A percentile compares a stretch with the other conserved stretches of the same genome.
phyloP scores from a whole-genome alignment of 768 basidiomycete species.

The Russula sp. region DNA sequence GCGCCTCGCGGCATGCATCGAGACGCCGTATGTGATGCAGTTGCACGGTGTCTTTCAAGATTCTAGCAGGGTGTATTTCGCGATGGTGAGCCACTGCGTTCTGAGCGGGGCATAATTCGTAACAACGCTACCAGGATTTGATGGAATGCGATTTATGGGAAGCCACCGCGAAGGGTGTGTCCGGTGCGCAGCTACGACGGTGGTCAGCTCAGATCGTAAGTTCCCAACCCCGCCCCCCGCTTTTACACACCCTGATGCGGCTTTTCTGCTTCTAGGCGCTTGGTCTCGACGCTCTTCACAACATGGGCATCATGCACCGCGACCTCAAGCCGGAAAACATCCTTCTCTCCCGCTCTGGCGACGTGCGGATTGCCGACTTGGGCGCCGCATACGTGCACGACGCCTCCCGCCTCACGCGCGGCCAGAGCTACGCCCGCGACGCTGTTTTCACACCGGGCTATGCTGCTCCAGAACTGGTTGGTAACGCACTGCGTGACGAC shows the following conservation, averaged over 20 bases:
- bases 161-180: constrained; percentile 14
- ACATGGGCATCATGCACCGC: constrained; percentile 25
- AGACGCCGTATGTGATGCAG: constrained; percentile 23
- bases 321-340: constrained; percentile 26
- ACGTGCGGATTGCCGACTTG: constrained; percentile 23
- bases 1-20: constrained; percentile 21
- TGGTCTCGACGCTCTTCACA: constrained; percentile 22
- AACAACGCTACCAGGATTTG: constrained; percentile 15
- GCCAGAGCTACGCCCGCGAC: constrained; percentile 19
- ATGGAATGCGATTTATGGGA: constrained; percentile 24
- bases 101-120: neutral
- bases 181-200: constrained; percentile 5
- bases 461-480: constrained; percentile 22
- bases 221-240: neutral
- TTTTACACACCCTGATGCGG: neutral
- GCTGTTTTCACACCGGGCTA: constrained; percentile 22
- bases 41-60: constrained; percentile 24
- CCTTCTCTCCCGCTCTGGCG: constrained; percentile 21
- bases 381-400: constrained; percentile 22
- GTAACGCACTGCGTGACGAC: constrained; percentile 9
- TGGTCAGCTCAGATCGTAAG: constrained; percentile 25
- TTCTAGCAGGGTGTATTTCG: constrained; percentile 15
- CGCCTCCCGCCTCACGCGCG: constrained; percentile 17
- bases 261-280: constrained; percentile 7
- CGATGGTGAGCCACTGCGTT: constrained; percentile 19